Evolutionary conservation across 257 asterid genomes (phyloP).

Genomic region (Galeopsis tetrahit): DNA sequence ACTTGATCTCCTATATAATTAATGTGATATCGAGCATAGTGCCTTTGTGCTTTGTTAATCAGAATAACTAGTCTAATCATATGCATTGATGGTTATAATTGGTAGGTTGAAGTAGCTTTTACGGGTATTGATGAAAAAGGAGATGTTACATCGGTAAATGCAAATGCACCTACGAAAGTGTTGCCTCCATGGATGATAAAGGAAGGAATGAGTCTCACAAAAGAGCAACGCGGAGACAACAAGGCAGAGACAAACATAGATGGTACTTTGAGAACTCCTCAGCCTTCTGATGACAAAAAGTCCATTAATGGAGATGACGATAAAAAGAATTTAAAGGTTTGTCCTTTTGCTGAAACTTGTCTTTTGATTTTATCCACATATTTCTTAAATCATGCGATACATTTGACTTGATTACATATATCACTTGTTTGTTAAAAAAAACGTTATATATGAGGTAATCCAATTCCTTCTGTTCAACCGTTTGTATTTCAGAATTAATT

Average conservation of each 20-base stretch:
- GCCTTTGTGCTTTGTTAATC: constrained; percentile 1
- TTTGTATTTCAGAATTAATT: no score
- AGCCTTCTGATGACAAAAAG: constrained; percentile 75
- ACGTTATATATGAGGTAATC: no score
- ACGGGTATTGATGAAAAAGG: constrained; percentile 79
- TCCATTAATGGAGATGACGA: constrained; percentile 50
- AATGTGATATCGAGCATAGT: not conserved
- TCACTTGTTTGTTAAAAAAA: no score
- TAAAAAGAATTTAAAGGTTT: constrained; percentile 65
- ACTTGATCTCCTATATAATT: not conserved
- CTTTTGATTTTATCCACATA: not conserved
- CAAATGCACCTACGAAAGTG: constrained; percentile 62
- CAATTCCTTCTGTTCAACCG: no score
- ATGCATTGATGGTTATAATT: constrained; percentile 20
- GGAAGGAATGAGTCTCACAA: constrained; percentile 85
- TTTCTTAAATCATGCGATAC: not conserved
- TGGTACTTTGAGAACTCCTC: constrained; percentile 46
- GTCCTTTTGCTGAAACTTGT: constrained; percentile 16
- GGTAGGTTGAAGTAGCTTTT: constrained; percentile 95
- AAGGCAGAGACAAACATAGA: constrained; percentile 43
- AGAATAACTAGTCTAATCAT: constrained; percentile 1
- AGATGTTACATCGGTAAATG: constrained; percentile 50
- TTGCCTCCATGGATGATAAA: constrained; percentile 97
- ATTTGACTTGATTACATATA: no score
- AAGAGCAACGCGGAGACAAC: constrained; percentile 85